Base-by-base conservation (phyloP, 225 moss, liverwort and hornwort genomes). In the Pleurozium schreberi region DNA sequence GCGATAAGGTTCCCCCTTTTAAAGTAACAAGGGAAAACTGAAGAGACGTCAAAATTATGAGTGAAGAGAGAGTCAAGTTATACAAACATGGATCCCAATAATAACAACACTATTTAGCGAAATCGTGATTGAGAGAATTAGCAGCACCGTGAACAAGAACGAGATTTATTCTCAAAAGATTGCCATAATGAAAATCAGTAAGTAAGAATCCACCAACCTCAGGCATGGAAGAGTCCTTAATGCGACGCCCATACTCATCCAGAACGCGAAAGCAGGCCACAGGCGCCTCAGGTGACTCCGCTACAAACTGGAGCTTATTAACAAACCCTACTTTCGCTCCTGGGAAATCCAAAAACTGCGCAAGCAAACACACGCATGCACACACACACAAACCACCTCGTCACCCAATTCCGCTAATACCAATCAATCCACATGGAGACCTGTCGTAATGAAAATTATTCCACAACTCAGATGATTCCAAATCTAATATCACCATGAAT, bases 201-300 rank as follows among this genome's bases (percentile, higher is more conserved):
- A 75, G n/a, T 40, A n/a, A 79, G 80, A n/a, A 73, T 90, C n/a
- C 47, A 53, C 84, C 58, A 90, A 98, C 98, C 97, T 99, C 90
- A 62, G 96, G 96, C 82, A 93, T 87, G 89, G 93, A 82, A 63
- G 94, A 89, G 75, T 90, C 92, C 49, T 92, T 83, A 18, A 95
- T 87, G 55, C 75, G 93, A 60, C 92, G 95, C 68, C 98, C 98
- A 74, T 95, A 89, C 66, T 99, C 95, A 86, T 96, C 95, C 91
- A 99, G 82, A 68, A 99, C 65, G 36, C 97, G 94, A 86, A 91
- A 99, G 88, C 98, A 97, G 87, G 95, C 96, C 49, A 97, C 97
- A 23, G 95, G 95, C 82, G 93, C 93, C 78, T 88, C 87, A 21
- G 96, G 90, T 33, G 89, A 79, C 70, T 93, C 95, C 34, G 97